A percentile compares a stretch with the other conserved stretches of the same genome.
These are phyloP conservation scores for Microcos paniculata DNA, from an alignment of 345 rosid genomes.

Conservation along the genomic window DNA sequence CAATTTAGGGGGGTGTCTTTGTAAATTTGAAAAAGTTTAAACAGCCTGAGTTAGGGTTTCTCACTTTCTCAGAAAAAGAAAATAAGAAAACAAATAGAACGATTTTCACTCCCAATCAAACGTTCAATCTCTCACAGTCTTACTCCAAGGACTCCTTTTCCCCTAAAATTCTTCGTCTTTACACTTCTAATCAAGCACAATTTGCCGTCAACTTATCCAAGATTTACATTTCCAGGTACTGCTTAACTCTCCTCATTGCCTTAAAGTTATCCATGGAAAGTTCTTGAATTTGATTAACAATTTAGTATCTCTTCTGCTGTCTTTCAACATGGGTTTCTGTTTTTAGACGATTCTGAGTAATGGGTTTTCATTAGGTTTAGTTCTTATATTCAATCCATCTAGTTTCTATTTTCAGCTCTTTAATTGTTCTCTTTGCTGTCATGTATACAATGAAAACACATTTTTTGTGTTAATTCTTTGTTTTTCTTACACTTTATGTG, in stretches of 20 bases:
- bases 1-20: neutral
- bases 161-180: neutral
- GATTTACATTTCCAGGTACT: conserved; percentile 9
- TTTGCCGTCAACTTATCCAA: neutral
- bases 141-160: neutral
- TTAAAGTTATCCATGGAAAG: neutral
- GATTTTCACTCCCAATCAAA: conserved; percentile 12
- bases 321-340: neutral
- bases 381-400: neutral
- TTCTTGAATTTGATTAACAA: neutral
- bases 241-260: neutral
- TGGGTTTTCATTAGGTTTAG: neutral
- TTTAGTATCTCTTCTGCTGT: neutral
- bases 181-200: neutral
- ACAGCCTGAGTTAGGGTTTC: conserved; percentile 28
- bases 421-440: conserved; percentile 5
- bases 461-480: neutral
- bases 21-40: conserved; percentile 10
- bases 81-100: neutral
- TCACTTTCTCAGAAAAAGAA: neutral
- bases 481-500: neutral
- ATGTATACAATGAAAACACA: neutral
- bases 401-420: neutral
- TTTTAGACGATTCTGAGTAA: neutral
- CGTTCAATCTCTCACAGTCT: conserved; percentile 11